Evolutionary conservation across 345 rosid genomes (phyloP).

Genomic region (Bruguiera gymnorhiza): DNA sequence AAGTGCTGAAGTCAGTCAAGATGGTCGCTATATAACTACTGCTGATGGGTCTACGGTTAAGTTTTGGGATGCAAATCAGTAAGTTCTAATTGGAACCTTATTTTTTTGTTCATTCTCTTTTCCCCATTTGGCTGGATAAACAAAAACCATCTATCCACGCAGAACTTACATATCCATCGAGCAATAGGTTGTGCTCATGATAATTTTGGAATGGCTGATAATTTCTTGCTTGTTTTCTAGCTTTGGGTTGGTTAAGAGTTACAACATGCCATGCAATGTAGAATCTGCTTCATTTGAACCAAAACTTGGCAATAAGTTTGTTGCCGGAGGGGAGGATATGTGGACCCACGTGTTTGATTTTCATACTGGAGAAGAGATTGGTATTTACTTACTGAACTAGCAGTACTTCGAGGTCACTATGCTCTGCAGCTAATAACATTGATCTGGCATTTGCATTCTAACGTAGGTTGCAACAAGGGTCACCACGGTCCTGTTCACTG

Average conservation of each 20-base stretch:
- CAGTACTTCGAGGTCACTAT: not conserved
- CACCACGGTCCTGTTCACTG: slow-evolving; percentile 99
- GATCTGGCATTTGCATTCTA: not conserved
- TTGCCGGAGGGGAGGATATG: slow-evolving; percentile 93
- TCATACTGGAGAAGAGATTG: slow-evolving; percentile 78
- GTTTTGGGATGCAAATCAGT: slow-evolving; percentile 99
- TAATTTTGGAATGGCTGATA: slow-evolving; percentile 2
- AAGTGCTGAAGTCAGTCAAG: slow-evolving; percentile 92
- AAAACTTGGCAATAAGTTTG: slow-evolving; percentile 69
- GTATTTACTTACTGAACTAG: slow-evolving; percentile 24
- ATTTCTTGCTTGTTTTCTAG: slow-evolving; percentile 34
- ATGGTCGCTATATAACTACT: slow-evolving; percentile 89
- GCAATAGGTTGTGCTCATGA: not conserved
- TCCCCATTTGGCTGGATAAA: too few relatives aligned
- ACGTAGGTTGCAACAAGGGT: slow-evolving; percentile 93
- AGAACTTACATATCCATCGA: too few relatives aligned
- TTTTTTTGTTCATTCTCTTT: slow-evolving; percentile 1
- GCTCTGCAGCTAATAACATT: not conserved
- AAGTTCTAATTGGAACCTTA: slow-evolving; percentile 29
- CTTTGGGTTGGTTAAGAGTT: slow-evolving; percentile 87
- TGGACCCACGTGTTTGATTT: slow-evolving; percentile 75
- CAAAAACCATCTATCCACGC: too few relatives aligned
- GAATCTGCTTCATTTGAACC: slow-evolving; percentile 87
- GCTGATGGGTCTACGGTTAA: slow-evolving; percentile 90
- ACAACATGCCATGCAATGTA: slow-evolving; percentile 75